phyloP scores from a whole-genome alignment of 495 filamentous ascomycete species.

The Sphaerosporella brunnea region DNA sequence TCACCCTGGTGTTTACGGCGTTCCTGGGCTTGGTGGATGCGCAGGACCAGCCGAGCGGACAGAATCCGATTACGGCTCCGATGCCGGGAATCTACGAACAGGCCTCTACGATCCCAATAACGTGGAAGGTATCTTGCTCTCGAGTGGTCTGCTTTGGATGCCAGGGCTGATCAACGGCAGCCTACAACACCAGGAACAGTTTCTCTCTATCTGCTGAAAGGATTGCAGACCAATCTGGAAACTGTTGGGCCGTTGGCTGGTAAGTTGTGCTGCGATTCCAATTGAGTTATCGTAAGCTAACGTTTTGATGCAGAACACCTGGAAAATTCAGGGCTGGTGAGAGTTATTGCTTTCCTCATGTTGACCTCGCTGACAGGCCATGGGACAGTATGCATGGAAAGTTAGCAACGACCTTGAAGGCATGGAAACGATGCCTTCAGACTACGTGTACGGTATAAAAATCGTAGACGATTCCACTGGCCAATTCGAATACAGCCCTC shows the following conservation, averaged over 20 bases:
- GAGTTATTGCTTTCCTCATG: too few relatives aligned
- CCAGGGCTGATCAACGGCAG: conserved; percentile 3
- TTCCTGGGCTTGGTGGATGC: conserved; percentile 2
- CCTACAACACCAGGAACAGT: conserved; percentile 22
- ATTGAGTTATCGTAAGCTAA: neutral
- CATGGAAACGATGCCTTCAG: conserved; percentile 15
- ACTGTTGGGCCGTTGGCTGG: conserved; percentile 20
- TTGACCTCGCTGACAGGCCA: too few relatives aligned
- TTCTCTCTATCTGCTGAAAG: conserved; percentile 20
- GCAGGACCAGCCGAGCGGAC: conserved; percentile 3
- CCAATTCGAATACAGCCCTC: conserved; percentile 21
- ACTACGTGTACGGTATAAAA: conserved; percentile 21
- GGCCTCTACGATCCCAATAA: conserved; percentile 14
- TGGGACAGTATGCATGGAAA: conserved; percentile 17
- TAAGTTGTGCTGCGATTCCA: conserved; percentile 5
- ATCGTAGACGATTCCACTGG: conserved; percentile 22
- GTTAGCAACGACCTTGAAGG: conserved; percentile 19
- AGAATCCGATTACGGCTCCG: conserved; percentile 24
- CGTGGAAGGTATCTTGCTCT: conserved; percentile 18
- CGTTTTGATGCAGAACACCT: conserved; percentile 5
- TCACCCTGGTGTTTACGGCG: neutral
- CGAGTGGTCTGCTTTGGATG: neutral
- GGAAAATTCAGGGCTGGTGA: conserved; percentile 20
- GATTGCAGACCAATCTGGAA: conserved; percentile 16
- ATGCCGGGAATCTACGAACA: conserved; percentile 9